A percentile compares a stretch with the other conserved stretches of the same genome.
Evolutionary conservation across 75 land plant species (phyloP).

Genomic region (Sequoia sempervirens): DNA sequence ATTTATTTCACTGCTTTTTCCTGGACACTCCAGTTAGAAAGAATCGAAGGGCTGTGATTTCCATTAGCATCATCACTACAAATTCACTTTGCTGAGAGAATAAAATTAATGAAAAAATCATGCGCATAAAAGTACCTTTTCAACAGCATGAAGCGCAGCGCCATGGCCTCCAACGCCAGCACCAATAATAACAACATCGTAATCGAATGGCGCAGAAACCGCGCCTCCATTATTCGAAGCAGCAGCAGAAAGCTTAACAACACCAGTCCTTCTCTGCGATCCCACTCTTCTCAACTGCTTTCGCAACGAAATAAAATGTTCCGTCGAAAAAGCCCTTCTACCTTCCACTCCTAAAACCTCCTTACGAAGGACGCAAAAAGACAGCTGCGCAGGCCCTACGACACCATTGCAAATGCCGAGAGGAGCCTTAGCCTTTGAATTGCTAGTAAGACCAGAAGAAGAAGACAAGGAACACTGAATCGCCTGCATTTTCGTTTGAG

Average conservation of each 20-base stretch:
- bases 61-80: too few species aligned
- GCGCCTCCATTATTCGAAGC: conserved; percentile 39
- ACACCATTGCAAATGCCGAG: neutral
- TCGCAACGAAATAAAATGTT: neutral
- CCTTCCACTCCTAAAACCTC: conserved; percentile 26
- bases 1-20: too few species aligned
- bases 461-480: neutral
- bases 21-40: too few species aligned
- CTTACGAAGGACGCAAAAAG: conserved; percentile 57
- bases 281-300: conserved; percentile 3
- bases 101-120: too few species aligned
- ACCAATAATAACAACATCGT: conserved; percentile 93
- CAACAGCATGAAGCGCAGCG: conserved; percentile 97
- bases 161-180: conserved; percentile 99
- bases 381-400: conserved; percentile 17
- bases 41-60: too few species aligned
- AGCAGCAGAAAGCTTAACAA: conserved; percentile 16
- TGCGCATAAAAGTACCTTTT: conserved; percentile 51
- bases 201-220: conserved; percentile 48
- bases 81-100: too few species aligned
- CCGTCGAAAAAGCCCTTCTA: neutral
- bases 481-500: conserved; percentile 6
- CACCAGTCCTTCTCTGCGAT: neutral
- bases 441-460: neutral
- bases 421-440: neutral